These are phyloP conservation scores for Nakazawaea siamensis DNA, from an alignment of 805 yeast genomes.

Conservation along the genomic window DNA sequence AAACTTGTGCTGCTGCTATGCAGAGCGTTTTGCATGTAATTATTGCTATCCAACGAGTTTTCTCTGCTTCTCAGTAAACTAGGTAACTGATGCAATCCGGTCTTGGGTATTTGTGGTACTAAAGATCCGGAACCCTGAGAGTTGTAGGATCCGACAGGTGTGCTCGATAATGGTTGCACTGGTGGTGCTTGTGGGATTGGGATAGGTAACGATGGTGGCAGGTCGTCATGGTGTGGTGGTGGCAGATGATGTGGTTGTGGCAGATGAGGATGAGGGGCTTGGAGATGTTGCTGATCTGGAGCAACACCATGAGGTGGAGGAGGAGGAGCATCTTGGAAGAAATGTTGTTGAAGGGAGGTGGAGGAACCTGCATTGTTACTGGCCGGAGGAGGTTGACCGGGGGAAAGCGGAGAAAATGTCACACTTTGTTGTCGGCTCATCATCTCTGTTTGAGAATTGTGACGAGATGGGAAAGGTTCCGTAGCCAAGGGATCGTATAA, in stretches of 20 bases:
- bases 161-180: slow-evolving; percentile 7
- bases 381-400: slow-evolving; percentile 7
- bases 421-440: slow-evolving; percentile 7
- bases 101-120: neutral
- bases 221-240: slow-evolving; percentile 3
- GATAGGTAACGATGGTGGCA: neutral
- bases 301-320: slow-evolving; percentile 4
- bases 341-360: slow-evolving; percentile 11
- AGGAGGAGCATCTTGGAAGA: slow-evolving; percentile 9
- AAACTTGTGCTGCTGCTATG: no score
- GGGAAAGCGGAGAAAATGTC: slow-evolving; percentile 6
- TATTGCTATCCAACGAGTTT: no score
- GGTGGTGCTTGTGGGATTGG: neutral
- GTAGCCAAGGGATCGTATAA: slow-evolving; percentile 8
- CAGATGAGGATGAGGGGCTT: slow-evolving; percentile 13
- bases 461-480: slow-evolving; percentile 9
- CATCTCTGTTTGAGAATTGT: slow-evolving; percentile 7
- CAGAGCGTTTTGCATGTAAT: no score
- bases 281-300: slow-evolving; percentile 12
- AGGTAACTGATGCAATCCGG: neutral
- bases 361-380: slow-evolving; percentile 13
- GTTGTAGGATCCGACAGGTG: neutral
- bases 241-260: slow-evolving; percentile 8
- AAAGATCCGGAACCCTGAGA: neutral
- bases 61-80: no score